These are phyloP conservation scores for Phycomyces nitens DNA, from an alignment of 192 early-diverging fungal genomes.

Conservation along the genomic window DNA sequence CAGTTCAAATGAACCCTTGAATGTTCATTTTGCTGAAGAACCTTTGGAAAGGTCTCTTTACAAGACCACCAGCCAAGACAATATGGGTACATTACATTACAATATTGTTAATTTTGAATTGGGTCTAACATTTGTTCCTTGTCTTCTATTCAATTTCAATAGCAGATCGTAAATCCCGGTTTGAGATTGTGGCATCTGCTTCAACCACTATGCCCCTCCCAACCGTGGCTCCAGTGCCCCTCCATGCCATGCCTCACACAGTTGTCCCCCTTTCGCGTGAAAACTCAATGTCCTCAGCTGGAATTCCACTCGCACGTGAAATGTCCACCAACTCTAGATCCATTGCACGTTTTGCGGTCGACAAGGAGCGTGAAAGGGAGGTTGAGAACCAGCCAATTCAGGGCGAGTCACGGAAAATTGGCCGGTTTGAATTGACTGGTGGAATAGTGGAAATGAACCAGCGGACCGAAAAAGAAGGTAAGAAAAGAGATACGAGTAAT, in stretches of 20 bases:
- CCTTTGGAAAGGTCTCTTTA: background rate
- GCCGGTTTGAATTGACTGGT: constrained; percentile 33
- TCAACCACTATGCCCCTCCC: background rate
- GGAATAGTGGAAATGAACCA: constrained; percentile 1
- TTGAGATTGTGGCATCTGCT: constrained; percentile 30
- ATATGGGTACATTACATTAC: constrained; percentile 7
- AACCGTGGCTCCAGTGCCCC: background rate
- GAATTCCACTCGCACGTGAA: constrained; percentile 22
- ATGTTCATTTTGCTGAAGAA: constrained; percentile 4
- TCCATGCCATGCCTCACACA: background rate
- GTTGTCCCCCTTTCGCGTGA: constrained; percentile 20
- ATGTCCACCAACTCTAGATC: constrained; percentile 12
- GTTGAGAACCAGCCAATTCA: background rate
- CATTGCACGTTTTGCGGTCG: constrained; percentile 4
- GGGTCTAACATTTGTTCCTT: background rate
- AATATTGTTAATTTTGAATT: background rate
- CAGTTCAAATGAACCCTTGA: constrained; percentile 8
- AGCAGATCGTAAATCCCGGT: constrained; percentile 37
- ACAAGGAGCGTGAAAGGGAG: constrained; percentile 8
- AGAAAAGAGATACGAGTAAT: too few relatives aligned
- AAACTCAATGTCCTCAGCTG: constrained; percentile 18
- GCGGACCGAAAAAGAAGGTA: constrained; percentile 8
- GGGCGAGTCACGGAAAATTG: constrained; percentile 25
- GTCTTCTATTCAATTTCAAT: background rate
- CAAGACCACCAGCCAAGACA: constrained; percentile 20